These are phyloP conservation scores for Verticillium zaregamsianum DNA, from an alignment of 2,329 filamentous ascomycete species.

Conservation along the genomic window DNA sequence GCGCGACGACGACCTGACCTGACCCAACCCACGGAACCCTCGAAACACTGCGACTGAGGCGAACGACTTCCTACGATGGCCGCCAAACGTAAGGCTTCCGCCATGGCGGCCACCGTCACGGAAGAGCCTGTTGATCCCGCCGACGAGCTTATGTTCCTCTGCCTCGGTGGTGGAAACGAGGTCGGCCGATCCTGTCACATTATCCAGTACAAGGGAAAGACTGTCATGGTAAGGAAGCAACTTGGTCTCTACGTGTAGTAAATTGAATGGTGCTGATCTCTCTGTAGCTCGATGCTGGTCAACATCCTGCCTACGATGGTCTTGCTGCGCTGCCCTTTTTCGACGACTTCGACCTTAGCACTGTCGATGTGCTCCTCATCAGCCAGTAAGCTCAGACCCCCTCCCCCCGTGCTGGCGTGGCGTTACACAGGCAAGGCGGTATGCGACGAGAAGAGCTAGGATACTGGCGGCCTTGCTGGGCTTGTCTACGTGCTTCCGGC, in stretches of 20 bases:
- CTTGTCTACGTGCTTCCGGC: neutral
- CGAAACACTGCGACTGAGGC: neutral
- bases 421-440: conserved; percentile 17
- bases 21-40: conserved; percentile 2
- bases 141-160: conserved; percentile 92
- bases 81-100: conserved; percentile 84
- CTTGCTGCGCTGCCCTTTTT: conserved; percentile 93
- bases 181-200: conserved; percentile 97
- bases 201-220: conserved; percentile 98
- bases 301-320: conserved; percentile 94
- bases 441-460: conserved; percentile 5
- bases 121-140: conserved; percentile 90
- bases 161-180: conserved; percentile 92
- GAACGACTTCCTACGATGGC: conserved; percentile 57
- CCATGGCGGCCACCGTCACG: conserved; percentile 53
- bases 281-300: conserved; percentile 83
- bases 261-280: conserved; percentile 1
- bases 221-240: conserved; percentile 72
- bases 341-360: conserved; percentile 96
- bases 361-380: conserved; percentile 92
- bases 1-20: neutral
- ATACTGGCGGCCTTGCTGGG: neutral
- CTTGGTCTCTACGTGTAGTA: neutral
- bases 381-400: conserved; percentile 79
- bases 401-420: neutral